Base-by-base conservation (phyloP, 805 yeast genomes). In the Lipomyces anomalus region DNA sequence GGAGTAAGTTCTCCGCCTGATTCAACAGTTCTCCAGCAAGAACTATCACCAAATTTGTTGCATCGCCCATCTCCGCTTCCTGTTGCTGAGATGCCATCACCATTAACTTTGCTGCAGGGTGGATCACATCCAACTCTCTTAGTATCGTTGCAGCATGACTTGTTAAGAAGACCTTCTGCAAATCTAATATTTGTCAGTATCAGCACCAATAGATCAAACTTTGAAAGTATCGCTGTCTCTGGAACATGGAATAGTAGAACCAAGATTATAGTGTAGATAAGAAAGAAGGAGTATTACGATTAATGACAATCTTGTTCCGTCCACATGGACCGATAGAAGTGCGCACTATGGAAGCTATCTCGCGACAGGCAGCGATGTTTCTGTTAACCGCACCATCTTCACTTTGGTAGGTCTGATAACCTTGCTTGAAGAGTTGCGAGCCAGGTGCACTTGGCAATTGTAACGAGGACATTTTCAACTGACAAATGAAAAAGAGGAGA, bases 291-390 rank as follows among this genome's bases (percentile, higher is more conserved):
- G 13, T 38, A 53, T 21, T 33, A 40, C 56, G 78, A 68, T 90
- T 90, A 45, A 92, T 95, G 58, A 92, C 83, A 65, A 92, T 87
- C 75, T 92, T 92, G 67, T 89, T 92, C 61, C 96, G 78, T 43
- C 98, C 98, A 67, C 95, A 84, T 50, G 98, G 98, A 4, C 98
- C 98, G 72, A 92, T 84, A 9, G 96, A 87, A 1, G 97, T 88
- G 48, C 89, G 75, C 52, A 94, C 87, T 79, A 90, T 88, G 43
- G 81, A 77, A 52, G 95, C 79, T 67, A 92, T 84, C 66, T 92
- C 97, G 59, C 95, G 79, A 50, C 92, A 87, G 1, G 98, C 98
- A 59, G 84, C 84, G 59, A 92, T 88, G 64, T 94, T 92, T 61
- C 95, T 79, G 59, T 78, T 76, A 47, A 90, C 84, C 40, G 95